phyloP scores from a whole-genome alignment of 2,329 filamentous ascomycete genomes.

The Colletotrichum caudatum region DNA sequence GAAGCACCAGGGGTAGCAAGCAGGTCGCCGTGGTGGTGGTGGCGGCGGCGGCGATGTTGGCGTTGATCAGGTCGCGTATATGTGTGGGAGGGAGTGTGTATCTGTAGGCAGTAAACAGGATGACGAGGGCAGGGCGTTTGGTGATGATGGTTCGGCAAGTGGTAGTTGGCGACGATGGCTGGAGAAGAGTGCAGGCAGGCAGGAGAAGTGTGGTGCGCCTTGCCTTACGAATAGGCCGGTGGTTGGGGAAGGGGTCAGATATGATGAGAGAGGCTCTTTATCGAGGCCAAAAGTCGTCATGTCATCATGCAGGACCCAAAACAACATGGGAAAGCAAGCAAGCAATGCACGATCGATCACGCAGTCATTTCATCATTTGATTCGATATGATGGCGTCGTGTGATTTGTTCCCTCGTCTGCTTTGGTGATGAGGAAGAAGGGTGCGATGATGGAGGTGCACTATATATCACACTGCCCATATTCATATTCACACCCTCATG shows the following conservation, averaged over 20 bases:
- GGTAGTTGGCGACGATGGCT: neutral
- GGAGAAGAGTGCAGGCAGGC: neutral
- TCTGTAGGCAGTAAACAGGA: conserved; percentile 8
- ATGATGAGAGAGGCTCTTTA: conserved; percentile 1
- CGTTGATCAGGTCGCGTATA: neutral
- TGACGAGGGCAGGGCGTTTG: conserved; percentile 18
- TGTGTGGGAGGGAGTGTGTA: neutral
- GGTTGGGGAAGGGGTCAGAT: conserved; percentile 21
- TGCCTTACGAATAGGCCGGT: neutral
- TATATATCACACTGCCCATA: neutral
- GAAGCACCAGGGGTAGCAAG: neutral
- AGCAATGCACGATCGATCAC: conserved; percentile 34
- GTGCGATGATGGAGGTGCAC: neutral
- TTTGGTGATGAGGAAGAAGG: too few relatives aligned
- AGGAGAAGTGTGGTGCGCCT: neutral
- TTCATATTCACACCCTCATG: conserved; percentile 30
- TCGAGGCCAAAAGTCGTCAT: neutral
- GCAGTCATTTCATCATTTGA: conserved; percentile 1
- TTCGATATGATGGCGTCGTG: neutral
- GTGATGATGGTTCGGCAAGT: neutral
- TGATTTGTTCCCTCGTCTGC: neutral
- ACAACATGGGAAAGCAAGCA: neutral
- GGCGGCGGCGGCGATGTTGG: conserved; percentile 5
- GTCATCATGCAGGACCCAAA: neutral
- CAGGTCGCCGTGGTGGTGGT: conserved; percentile 2